These are phyloP conservation scores for Nannochloropsis granulata DNA, from an alignment of 108 stramenopile species.

Conservation along the genomic window DNA sequence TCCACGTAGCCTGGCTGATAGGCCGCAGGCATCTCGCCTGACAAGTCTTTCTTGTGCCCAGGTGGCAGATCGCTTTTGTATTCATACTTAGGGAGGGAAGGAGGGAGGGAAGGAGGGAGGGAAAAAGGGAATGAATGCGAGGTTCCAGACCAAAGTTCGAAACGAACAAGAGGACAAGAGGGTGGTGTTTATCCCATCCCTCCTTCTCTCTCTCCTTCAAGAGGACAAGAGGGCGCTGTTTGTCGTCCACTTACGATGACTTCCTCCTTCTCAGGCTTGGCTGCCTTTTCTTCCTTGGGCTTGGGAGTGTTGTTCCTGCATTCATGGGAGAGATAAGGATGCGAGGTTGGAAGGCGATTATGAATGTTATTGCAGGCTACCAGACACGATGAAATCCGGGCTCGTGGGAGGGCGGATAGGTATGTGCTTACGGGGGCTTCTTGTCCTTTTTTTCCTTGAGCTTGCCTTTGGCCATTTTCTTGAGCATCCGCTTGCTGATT, in stretches of 20 bases:
- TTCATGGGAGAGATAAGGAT: not conserved
- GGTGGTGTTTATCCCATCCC: too few species aligned
- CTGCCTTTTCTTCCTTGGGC: not conserved
- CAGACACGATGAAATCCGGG: too few species aligned
- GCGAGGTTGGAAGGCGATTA: too few species aligned
- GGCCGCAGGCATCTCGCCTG: slow-evolving; percentile 56
- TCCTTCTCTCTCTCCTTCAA: too few species aligned
- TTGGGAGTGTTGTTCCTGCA: not conserved
- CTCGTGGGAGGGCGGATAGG: too few species aligned
- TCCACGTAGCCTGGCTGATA: slow-evolving; percentile 91
- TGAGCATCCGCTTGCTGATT: not conserved
- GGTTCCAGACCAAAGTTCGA: not conserved
- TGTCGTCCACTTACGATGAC: not conserved
- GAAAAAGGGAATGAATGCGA: too few species aligned
- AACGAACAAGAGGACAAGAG: not conserved
- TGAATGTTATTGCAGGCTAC: too few species aligned
- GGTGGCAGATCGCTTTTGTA: not conserved
- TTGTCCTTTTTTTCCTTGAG: not conserved
- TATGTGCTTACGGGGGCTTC: not conserved
- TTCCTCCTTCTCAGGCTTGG: not conserved
- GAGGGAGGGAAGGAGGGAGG: too few species aligned
- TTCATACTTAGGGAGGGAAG: not conserved
- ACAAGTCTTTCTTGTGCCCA: slow-evolving; percentile 29
- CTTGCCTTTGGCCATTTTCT: not conserved
- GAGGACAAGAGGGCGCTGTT: too few species aligned